Percentiles rank a stretch among this genome's conserved stretches.
These are phyloP conservation scores for Penicillium psychrofluorescens DNA, from an alignment of 495 filamentous ascomycete genomes.

Conservation along the genomic window DNA sequence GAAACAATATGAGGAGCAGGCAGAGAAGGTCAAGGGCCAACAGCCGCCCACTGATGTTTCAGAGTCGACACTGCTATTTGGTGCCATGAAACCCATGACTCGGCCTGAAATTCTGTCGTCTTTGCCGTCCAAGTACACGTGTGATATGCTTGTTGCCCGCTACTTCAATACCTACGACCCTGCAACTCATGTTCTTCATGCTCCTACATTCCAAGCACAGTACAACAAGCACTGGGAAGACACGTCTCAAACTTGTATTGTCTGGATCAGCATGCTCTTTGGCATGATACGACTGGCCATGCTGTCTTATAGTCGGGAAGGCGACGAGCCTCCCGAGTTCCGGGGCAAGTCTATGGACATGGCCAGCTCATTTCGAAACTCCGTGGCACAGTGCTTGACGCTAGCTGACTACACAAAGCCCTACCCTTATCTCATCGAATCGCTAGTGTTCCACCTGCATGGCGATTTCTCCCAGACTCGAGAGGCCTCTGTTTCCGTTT, in stretches of 20 bases:
- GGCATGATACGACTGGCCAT: slow-evolving; percentile 84
- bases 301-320: slow-evolving; percentile 82
- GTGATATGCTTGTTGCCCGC: slow-evolving; percentile 69
- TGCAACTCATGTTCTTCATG: slow-evolving; percentile 77
- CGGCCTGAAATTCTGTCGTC: slow-evolving; percentile 70
- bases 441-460: slow-evolving; percentile 76
- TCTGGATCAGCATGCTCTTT: slow-evolving; percentile 88
- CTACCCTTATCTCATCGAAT: slow-evolving; percentile 78
- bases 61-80: slow-evolving; percentile 68
- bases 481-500: slow-evolving; percentile 75
- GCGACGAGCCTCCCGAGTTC: slow-evolving; percentile 86
- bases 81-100: slow-evolving; percentile 55
- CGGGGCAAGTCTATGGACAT: slow-evolving; percentile 63
- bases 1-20: slow-evolving; percentile 60
- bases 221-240: slow-evolving; percentile 86
- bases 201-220: slow-evolving; percentile 77
- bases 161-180: slow-evolving; percentile 69
- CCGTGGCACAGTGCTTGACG: slow-evolving; percentile 81
- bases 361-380: slow-evolving; percentile 68
- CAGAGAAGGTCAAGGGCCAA: slow-evolving; percentile 54
- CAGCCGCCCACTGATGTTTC: slow-evolving; percentile 51
- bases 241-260: slow-evolving; percentile 67
- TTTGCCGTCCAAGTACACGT: slow-evolving; percentile 71
- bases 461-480: slow-evolving; percentile 71
- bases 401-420: slow-evolving; percentile 88